Conservation (phyloP, 2,329 filamentous ascomycete species). For the Xylariaceae sp. region DNA sequence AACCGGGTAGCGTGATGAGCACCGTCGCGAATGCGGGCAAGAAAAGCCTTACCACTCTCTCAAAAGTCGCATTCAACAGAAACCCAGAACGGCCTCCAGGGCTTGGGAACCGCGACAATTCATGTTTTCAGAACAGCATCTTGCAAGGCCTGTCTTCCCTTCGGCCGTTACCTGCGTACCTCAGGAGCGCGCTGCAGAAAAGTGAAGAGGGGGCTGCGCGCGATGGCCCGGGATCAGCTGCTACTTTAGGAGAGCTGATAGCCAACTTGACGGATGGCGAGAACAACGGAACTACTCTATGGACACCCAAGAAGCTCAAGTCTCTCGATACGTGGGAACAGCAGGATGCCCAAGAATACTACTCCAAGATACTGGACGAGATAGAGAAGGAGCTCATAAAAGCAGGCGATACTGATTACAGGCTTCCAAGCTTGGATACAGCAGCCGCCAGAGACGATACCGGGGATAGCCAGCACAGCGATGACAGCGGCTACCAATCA, state of each 20-base stretch:
- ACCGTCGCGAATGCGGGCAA: constrained; percentile 56
- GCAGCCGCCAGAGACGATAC: constrained; percentile 38
- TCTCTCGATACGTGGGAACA: constrained; percentile 94
- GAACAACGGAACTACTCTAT: constrained; percentile 73
- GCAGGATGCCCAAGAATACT: constrained; percentile 97
- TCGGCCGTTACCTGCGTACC: constrained; percentile 62
- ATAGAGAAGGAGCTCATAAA: constrained; percentile 71
- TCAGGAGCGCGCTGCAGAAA: constrained; percentile 41
- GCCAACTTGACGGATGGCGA: constrained; percentile 62
- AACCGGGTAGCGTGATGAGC: constrained; percentile 47
- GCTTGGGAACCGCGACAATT: constrained; percentile 88
- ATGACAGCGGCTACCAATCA: constrained; percentile 55
- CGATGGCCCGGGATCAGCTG: constrained; percentile 33
- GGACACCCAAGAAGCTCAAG: constrained; percentile 78
- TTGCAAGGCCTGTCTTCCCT: constrained; percentile 81
- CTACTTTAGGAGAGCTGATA: constrained; percentile 61
- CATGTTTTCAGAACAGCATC: constrained; percentile 96
- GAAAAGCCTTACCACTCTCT: constrained; percentile 50
- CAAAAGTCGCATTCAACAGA: constrained; percentile 38
- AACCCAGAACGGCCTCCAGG: constrained; percentile 54
- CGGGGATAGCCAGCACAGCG: constrained; percentile 45
- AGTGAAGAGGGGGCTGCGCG: constrained; percentile 12
- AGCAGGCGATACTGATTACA: constrained; percentile 32
- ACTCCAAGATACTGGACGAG: constrained; percentile 81
- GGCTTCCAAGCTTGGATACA: constrained; percentile 36